Base-by-base conservation (phyloP, 768 basidiomycete genomes). In the Vararia minispora region DNA sequence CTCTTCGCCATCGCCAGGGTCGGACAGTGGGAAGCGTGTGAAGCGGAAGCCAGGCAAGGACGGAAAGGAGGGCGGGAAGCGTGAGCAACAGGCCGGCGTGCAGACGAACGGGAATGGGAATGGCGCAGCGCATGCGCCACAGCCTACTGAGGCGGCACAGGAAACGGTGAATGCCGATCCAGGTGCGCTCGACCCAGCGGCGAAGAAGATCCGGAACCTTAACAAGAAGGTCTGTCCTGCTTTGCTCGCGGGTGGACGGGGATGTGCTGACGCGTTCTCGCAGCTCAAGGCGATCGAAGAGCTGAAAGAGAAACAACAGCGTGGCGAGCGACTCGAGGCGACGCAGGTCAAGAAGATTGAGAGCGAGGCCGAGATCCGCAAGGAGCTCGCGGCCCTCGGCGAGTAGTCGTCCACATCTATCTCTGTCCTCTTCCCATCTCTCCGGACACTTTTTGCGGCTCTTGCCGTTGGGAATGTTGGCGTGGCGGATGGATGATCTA, bases 221-320 rank as follows among this genome's bases (percentile, higher is more conserved):
- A 87, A 75, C 57, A 99, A 99, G 72, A 99, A 95, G 79, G 91
- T 84, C 28, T 18, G 34, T 42, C 17, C 16, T 27, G 27, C 29
- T 17, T 17, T 30, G 8, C n/a, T 16, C 13, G 10, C 13, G 35
- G 14, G n/a, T n/a, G n/a, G n/a, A n/a, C 16, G 28, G 39, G 20
- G 35, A 43, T 38, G 23, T 47, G 27, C 40, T 50, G 35, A 41
- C 23, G 18, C 12, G 18, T 39, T 26, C 8, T n/a, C 40, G 26
- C 48, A 95, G 91, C 69, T 99, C 48, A 97, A 95, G 58, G 94
- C 94, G n/a, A 98, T 99, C 48, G 90, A 97, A 16, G 92, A 98
- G 53, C 75, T 99, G 35, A 98, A 97, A 65, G 87, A 86, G 48
- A 90, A 91, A 64, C 72, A 76, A 20, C 81, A 74, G 53, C 74